Evolutionary conservation across 2,329 filamentous ascomycete genomes (phyloP).

Genomic region (Cercospora citrullina): DNA sequence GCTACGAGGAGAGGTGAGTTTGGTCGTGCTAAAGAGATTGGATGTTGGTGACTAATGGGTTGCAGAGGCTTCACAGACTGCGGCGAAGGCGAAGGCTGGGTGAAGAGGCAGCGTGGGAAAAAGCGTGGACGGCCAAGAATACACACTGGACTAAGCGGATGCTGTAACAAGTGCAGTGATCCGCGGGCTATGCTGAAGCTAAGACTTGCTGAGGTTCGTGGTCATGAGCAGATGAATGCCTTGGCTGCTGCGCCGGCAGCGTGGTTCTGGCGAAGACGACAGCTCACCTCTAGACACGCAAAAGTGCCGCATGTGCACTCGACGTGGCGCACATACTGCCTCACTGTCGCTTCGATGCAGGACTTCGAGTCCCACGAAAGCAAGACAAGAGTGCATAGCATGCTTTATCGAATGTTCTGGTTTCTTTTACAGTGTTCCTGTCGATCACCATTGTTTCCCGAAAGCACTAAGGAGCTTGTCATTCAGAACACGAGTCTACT

Average conservation of each 20-base stretch:
- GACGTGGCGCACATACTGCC: not conserved
- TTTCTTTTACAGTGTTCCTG: constrained; percentile 9
- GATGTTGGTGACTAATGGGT: not conserved
- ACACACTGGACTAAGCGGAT: not conserved
- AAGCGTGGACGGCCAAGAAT: not conserved
- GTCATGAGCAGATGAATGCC: not conserved
- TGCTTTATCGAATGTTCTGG: constrained; percentile 14
- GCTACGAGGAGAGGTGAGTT: constrained; percentile 76
- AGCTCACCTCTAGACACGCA: not conserved
- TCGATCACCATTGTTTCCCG: not conserved
- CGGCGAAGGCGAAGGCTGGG: constrained; percentile 39
- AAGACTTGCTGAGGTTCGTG: not conserved
- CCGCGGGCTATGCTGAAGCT: not conserved
- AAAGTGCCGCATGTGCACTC: not conserved
- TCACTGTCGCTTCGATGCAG: not conserved
- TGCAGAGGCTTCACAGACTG: constrained; percentile 38
- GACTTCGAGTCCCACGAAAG: not conserved
- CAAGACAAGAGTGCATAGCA: constrained; percentile 15
- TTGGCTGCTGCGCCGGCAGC: not conserved
- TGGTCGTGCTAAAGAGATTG: not conserved
- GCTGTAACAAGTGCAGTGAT: not conserved
- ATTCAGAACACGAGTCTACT: not conserved
- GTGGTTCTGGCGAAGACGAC: not conserved
- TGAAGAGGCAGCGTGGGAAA: constrained; percentile 1
- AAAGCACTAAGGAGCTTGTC: not conserved